Conservation (phyloP, 1,139 yeast genomes). For the Kurtzmaniella quercitrusa region DNA sequence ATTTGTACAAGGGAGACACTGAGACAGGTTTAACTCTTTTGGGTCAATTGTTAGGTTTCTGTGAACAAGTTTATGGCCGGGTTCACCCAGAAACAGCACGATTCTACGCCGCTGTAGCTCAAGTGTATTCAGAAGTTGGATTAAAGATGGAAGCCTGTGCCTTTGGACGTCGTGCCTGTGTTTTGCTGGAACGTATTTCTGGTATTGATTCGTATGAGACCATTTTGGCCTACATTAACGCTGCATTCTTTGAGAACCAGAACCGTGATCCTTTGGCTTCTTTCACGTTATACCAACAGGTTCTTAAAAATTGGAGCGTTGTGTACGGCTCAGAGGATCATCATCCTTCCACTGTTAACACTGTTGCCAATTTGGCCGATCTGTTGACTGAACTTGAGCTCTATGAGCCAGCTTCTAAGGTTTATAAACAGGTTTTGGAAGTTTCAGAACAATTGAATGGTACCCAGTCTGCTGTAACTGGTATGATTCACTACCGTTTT, state of each 20-base stretch:
- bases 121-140: slow-evolving; percentile 61
- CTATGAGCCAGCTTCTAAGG: slow-evolving; percentile 29
- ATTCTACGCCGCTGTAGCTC: slow-evolving; percentile 62
- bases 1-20: slow-evolving; percentile 38
- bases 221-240: slow-evolving; percentile 65
- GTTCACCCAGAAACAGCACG: slow-evolving; percentile 79
- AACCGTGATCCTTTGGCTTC: slow-evolving; percentile 60
- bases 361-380: slow-evolving; percentile 62
- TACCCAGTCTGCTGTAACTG: slow-evolving; percentile 54
- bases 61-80: slow-evolving; percentile 81
- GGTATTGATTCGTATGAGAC: slow-evolving; percentile 84
- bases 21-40: slow-evolving; percentile 56
- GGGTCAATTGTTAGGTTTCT: slow-evolving; percentile 65
- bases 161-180: slow-evolving; percentile 68
- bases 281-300: slow-evolving; percentile 58
- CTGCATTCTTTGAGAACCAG: slow-evolving; percentile 68
- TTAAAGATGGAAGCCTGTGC: slow-evolving; percentile 57
- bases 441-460: slow-evolving; percentile 52
- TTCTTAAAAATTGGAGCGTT: slow-evolving; percentile 53
- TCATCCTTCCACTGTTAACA: slow-evolving; percentile 69
- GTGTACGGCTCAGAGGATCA: slow-evolving; percentile 42
- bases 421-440: slow-evolving; percentile 47
- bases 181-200: slow-evolving; percentile 70
- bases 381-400: slow-evolving; percentile 52
- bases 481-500: slow-evolving; percentile 57